phyloP scores from a whole-genome alignment of 73 alveolate species.

The Tetrahymena elliotti region DNA sequence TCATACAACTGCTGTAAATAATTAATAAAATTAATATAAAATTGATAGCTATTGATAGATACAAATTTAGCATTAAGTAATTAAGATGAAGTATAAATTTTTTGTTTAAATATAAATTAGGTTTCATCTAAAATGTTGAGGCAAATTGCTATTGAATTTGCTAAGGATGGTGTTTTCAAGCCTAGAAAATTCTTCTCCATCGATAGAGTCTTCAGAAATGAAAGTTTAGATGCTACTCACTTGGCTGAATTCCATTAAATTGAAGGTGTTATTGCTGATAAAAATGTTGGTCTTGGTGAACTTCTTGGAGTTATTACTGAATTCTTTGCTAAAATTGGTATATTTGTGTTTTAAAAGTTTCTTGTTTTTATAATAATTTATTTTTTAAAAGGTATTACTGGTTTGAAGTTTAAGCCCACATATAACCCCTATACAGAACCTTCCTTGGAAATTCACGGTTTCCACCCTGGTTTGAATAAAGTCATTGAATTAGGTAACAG shows the following conservation, averaged over 20 bases:
- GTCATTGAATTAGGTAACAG: slow-evolving; percentile 91
- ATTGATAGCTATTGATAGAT: slow-evolving; percentile 54
- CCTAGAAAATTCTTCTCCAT: slow-evolving; percentile 98
- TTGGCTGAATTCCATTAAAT: slow-evolving; percentile 99
- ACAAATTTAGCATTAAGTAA: neutral
- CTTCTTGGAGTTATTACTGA: slow-evolving; percentile 89
- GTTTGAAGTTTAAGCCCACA: slow-evolving; percentile 99
- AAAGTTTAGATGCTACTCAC: slow-evolving; percentile 99
- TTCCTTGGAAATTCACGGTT: slow-evolving; percentile 88
- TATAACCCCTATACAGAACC: slow-evolving; percentile 99
- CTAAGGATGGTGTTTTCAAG: slow-evolving; percentile 79
- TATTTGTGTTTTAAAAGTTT: neutral
- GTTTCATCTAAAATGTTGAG: slow-evolving; percentile 27
- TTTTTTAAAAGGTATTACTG: slow-evolving; percentile 49
- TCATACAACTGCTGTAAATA: slow-evolving; percentile 99
- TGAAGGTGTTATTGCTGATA: slow-evolving; percentile 99
- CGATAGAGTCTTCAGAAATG: slow-evolving; percentile 99
- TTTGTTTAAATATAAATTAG: neutral
- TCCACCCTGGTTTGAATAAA: slow-evolving; percentile 86
- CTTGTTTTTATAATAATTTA: neutral
- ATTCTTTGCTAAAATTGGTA: slow-evolving; percentile 95
- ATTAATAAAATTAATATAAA: slow-evolving; percentile 59
- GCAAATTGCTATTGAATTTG: slow-evolving; percentile 48
- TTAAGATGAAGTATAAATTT: too few species aligned
- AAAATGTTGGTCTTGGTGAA: slow-evolving; percentile 91